Base-by-base conservation (phyloP, 2,329 filamentous ascomycete genomes). In the Ophiostoma ips region DNA sequence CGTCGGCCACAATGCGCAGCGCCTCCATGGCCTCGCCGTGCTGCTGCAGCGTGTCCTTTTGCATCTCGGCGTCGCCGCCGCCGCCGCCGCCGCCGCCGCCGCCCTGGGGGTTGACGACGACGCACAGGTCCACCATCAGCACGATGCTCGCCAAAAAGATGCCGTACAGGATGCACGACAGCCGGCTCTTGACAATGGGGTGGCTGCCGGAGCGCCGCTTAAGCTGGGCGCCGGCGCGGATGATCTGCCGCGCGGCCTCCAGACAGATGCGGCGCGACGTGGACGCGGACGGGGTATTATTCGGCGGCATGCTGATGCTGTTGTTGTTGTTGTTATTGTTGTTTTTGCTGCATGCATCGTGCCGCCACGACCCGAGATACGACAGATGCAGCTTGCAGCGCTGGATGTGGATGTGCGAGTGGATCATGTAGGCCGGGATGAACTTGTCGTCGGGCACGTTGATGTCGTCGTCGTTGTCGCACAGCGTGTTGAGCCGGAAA, bases 311-410 rank as follows among this genome's bases (percentile, higher is more conserved):
- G 30, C 16, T 1, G 43, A 31, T 19, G 16, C 13, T 12, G 41
- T 7, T 12, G 38, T 24, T 15, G 38, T 24, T 21, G 38, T 24
- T 15, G 19, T 3, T 16, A 5, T 33, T 45, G n/a, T 28, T 24
- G 13, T 33, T 45, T 9, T 28, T 24, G 13, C 30, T 31, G 43
- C 28, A 33, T 2, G 50, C 41, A 13, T 48, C 35, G 13, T 44
- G 30, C 5, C 49, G 40, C 40, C 50, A 51, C 3, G 38, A 45
- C n/a, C 47, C 46, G 2, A 69, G 64, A 50, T 65, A 68, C 7
- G 61, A 59, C 2, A 64, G 62, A 49, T 69, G 66, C 3, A 69
- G 55, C 7, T 64, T 62, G 46, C 66, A 67, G 3, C 66, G 50
- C 50, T 68, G 65, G 55, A 62, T 62, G 12, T 62, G 59, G 12